Evolutionary conservation across 2,329 filamentous ascomycete species (phyloP), one percentile per base, ranked within the genome.

Genomic region (Sporothrix phasma): DNA sequence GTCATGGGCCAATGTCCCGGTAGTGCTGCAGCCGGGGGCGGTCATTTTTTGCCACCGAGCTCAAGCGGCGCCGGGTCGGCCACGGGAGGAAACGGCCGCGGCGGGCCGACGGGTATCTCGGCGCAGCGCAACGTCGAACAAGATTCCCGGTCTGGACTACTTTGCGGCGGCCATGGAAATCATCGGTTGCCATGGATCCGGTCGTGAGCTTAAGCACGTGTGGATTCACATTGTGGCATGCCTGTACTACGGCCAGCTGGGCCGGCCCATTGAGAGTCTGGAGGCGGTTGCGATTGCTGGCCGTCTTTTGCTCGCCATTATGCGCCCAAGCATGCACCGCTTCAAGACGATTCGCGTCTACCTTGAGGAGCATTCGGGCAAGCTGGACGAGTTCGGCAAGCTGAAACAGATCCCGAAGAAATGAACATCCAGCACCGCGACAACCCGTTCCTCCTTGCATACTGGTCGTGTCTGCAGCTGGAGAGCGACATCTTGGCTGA

Each of bases 151-250:
- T 0, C 78, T 97, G 65, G 88, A 92, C 34, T 97, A 97, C 73
- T 97, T 92, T 73, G 89, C 89, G 1, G 87, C 89, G 66, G 93
- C 92, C 2, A 88, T 88, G 0, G 88, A 94, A 66, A 96, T 97
- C 43, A 78, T 97, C 17, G 92, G 92, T 5, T 88, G 88, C 65
- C 86, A 94, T 60, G 81, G 86, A 41, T 92, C 89, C 13, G 88
- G 88, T 0, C 89, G 88, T 66, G 89, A 89, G 49, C 79, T 97
- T 65, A 87, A 88, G 68, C 88, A 94, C 71, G 90, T 95, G 4
- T 92, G 96, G 73, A 90, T 89, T 7, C 86, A 87, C 69, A 84
- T 97, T 26, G 81, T 97, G 54, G 91, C 91, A 17, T 91, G 90
- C 2, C 77, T 99, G 5, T 99, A 96, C 72, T 87, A 92, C 67